A percentile compares a stretch with the other conserved stretches of the same genome.
phyloP scores from a whole-genome alignment of 768 basidiomycete genomes.

The Suillus americanus region DNA sequence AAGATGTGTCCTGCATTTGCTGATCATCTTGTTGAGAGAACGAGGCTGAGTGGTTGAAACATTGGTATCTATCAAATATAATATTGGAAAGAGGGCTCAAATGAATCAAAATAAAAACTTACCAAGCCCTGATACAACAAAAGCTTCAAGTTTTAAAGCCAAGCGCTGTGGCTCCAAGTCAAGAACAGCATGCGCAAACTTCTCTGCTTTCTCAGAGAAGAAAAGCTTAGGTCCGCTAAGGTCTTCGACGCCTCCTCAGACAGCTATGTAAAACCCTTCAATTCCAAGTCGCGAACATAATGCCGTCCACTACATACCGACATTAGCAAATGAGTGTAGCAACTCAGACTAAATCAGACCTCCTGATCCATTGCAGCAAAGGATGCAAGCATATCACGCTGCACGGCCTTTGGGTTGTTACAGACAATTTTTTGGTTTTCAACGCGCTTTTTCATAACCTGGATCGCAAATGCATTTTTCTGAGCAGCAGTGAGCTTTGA shows the following conservation, averaged over 20 bases:
- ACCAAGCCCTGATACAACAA: background rate
- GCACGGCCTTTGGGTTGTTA: background rate
- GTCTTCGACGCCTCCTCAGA: background rate
- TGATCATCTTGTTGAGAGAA: background rate
- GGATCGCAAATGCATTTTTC: background rate
- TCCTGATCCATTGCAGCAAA: slow-evolving; percentile 6
- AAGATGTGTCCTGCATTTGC: background rate
- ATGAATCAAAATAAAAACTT: slow-evolving; percentile 3
- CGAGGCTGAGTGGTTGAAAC: background rate
- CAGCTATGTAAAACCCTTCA: slow-evolving; percentile 2
- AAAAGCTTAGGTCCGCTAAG: slow-evolving; percentile 1
- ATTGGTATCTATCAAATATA: background rate
- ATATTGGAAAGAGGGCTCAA: background rate
- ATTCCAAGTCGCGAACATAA: background rate
- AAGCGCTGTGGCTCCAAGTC: background rate
- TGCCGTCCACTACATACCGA: background rate
- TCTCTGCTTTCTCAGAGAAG: slow-evolving; percentile 4
- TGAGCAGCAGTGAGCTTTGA: background rate
- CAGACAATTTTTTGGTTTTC: background rate
- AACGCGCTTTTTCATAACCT: background rate
- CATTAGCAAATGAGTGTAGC: background rate
- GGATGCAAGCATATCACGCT: background rate
- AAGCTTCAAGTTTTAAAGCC: slow-evolving; percentile 1
- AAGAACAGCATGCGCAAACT: background rate
- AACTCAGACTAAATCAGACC: background rate